Conservation (phyloP, 495 filamentous ascomycete genomes). For the Neohortaea acidophila region DNA sequence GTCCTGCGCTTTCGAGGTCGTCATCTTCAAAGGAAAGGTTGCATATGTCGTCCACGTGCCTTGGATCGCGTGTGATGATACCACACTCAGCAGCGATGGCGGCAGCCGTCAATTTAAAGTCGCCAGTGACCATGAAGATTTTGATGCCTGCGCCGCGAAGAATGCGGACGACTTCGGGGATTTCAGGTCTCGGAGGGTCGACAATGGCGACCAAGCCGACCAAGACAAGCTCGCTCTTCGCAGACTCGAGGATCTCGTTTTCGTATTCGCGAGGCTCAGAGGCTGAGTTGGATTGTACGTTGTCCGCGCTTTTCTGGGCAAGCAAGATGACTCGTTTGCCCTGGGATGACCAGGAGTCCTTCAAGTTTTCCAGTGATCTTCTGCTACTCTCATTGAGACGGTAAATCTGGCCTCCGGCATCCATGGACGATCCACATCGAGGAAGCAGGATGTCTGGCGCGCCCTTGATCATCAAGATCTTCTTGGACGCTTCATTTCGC, state of each 20-base stretch:
- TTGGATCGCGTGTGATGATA: conserved; percentile 39
- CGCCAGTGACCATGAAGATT: conserved; percentile 63
- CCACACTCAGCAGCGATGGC: conserved; percentile 53
- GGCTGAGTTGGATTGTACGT: too few relatives aligned
- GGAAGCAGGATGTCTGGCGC: conserved; percentile 48
- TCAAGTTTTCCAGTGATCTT: too few relatives aligned
- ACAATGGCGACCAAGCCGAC: conserved; percentile 52
- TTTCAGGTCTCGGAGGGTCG: conserved; percentile 51
- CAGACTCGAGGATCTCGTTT: conserved; percentile 29
- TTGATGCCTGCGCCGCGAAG: conserved; percentile 46
- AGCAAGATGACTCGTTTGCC: too few relatives aligned
- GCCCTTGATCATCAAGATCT: conserved; percentile 46
- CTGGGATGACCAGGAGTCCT: too few relatives aligned
- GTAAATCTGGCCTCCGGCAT: conserved; percentile 33
- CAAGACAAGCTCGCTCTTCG: conserved; percentile 36
- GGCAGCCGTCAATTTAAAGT: conserved; percentile 53
- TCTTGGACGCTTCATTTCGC: conserved; percentile 3
- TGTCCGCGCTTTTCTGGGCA: too few relatives aligned
- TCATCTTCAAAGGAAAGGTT: conserved; percentile 23
- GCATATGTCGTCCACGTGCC: conserved; percentile 27
- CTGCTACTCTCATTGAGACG: too few relatives aligned
- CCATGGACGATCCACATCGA: conserved; percentile 37
- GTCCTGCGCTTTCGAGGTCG: conserved; percentile 1
- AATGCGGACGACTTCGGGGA: conserved; percentile 41
- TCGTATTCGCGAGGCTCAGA: too few relatives aligned